phyloP scores from a whole-genome alignment of 345 rosid species.

The Garcia nutans region DNA sequence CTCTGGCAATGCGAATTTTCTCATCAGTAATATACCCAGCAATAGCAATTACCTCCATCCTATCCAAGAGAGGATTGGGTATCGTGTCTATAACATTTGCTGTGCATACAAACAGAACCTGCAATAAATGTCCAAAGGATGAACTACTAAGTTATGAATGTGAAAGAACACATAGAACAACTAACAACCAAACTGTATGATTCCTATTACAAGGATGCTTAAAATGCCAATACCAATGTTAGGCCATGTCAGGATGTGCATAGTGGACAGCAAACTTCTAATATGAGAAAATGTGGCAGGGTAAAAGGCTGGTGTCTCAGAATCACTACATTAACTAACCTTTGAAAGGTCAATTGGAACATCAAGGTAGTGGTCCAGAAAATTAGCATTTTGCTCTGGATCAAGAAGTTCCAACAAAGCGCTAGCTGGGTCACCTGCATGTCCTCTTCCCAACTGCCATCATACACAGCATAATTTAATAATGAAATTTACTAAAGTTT shows the following conservation, averaged over 20 bases:
- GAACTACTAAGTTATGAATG: slow-evolving; percentile 13
- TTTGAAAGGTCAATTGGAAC: slow-evolving; percentile 93
- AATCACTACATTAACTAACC: slow-evolving; percentile 42
- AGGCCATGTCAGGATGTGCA: background rate
- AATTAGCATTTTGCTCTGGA: slow-evolving; percentile 99
- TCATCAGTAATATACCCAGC: slow-evolving; percentile 99
- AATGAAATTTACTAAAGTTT: slow-evolving; percentile 1
- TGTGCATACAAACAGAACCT: slow-evolving; percentile 99
- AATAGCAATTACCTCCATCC: slow-evolving; percentile 97
- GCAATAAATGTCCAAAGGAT: slow-evolving; percentile 23
- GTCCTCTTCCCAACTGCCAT: slow-evolving; percentile 91
- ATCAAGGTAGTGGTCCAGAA: slow-evolving; percentile 97
- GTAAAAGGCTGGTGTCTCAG: slow-evolving; percentile 3
- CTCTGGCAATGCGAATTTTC: slow-evolving; percentile 98
- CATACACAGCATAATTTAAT: background rate
- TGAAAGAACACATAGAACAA: background rate
- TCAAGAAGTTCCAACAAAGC: slow-evolving; percentile 98
- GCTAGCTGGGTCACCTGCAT: slow-evolving; percentile 98
- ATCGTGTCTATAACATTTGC: slow-evolving; percentile 95
- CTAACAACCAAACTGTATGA: background rate
- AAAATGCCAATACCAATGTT: background rate
- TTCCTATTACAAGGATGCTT: background rate
- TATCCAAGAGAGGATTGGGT: slow-evolving; percentile 96
- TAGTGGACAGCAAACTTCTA: background rate
- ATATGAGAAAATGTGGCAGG: background rate